Conservation (phyloP, 164 flowering plant genomes). For the Tinospora cordifolia region DNA sequence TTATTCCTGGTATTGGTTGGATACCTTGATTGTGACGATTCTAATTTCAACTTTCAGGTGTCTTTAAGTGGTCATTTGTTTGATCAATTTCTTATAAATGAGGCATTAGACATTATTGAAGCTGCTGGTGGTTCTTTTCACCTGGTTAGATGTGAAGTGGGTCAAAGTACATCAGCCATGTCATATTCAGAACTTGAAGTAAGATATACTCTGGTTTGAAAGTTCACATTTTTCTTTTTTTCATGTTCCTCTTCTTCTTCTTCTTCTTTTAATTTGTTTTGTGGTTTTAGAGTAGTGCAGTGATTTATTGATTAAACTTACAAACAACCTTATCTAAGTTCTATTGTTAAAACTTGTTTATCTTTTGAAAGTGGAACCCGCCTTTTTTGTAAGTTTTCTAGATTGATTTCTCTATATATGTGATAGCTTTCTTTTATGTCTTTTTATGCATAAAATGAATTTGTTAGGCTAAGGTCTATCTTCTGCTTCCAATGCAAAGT, state of each 20-base stretch:
- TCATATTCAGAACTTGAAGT: constrained; percentile 97
- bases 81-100: constrained; percentile 87
- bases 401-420: not conserved
- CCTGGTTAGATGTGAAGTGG: constrained; percentile 78
- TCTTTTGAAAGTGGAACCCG: not conserved
- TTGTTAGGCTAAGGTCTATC: no score
- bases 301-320: not conserved
- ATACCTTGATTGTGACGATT: not conserved
- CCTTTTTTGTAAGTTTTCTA: not conserved
- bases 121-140: constrained; percentile 97
- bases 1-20: constrained; percentile 2
- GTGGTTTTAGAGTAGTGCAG: not conserved
- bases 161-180: constrained; percentile 60
- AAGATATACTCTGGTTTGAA: constrained; percentile 18
- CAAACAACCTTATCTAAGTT: not conserved
- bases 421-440: no score
- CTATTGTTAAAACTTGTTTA: not conserved
- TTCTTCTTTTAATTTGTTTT: no score
- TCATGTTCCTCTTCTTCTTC: no score
- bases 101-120: constrained; percentile 92
- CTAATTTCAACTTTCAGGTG: constrained; percentile 43
- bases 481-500: no score
- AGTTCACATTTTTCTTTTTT: not conserved
- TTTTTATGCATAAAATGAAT: no score
- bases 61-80: constrained; percentile 97